These are phyloP conservation scores for Nakataea oryzae DNA, from an alignment of 2,329 filamentous ascomycete genomes.

Conservation along the genomic window DNA sequence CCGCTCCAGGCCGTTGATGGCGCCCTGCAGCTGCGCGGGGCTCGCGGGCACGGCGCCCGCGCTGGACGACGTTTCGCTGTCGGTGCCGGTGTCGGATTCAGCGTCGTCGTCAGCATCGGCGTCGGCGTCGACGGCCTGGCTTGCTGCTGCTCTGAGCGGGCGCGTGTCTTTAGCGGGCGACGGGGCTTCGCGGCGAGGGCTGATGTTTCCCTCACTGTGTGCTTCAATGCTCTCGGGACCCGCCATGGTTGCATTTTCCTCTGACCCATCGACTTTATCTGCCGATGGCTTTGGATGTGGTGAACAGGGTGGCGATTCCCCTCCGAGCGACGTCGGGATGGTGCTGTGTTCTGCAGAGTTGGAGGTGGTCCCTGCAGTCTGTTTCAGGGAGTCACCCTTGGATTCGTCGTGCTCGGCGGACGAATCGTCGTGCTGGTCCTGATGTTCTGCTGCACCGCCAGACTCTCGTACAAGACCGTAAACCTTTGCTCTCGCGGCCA, in stretches of 20 bases:
- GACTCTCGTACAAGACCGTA: neutral
- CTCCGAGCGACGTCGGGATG: neutral
- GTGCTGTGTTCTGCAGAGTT: neutral
- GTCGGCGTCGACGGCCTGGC: neutral
- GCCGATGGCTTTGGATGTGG: neutral
- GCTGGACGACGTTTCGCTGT: neutral
- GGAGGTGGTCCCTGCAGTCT: neutral
- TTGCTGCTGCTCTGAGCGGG: neutral
- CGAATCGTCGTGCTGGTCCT: neutral
- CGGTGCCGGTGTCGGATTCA: no score
- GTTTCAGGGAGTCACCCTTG: neutral
- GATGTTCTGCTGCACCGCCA: no score
- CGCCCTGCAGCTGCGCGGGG: neutral
- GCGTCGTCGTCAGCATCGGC: no score
- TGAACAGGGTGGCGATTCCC: no score
- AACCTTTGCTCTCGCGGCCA: neutral
- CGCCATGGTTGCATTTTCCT: neutral
- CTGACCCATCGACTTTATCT: no score
- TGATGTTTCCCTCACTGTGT: neutral
- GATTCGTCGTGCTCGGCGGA: neutral
- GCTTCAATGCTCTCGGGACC: neutral
- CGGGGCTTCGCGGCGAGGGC: neutral
- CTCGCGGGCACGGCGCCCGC: neutral
- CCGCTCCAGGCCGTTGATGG: neutral
- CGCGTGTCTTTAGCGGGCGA: neutral